Percentiles rank a stretch among this genome's conserved stretches.
These are phyloP conservation scores for Solanum peruvianum DNA, from an alignment of 257 asterid genomes.

Conservation along the genomic window DNA sequence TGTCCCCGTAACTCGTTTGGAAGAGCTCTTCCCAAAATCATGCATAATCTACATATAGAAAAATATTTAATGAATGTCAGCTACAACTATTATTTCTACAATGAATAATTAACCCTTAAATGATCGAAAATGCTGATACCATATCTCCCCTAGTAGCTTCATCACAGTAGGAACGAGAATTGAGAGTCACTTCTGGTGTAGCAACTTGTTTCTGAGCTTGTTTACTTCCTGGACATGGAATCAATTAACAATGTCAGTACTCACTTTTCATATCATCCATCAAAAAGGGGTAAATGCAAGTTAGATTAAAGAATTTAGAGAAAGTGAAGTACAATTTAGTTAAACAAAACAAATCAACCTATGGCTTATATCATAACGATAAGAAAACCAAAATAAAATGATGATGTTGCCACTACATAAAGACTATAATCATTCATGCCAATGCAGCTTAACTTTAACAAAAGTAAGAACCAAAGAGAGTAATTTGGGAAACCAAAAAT, in stretches of 20 bases:
- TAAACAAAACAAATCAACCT: not conserved
- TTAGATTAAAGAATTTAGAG: not conserved
- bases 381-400: conserved; percentile 31
- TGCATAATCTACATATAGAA: conserved; percentile 30
- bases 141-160: conserved; percentile 30
- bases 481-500: not conserved
- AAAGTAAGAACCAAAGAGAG: conserved; percentile 17
- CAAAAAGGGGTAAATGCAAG: not conserved
- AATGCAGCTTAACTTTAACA: conserved; percentile 23
- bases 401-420: conserved; percentile 28
- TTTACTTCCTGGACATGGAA: conserved; percentile 38
- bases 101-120: not conserved
- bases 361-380: conserved; percentile 16
- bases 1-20: conserved; percentile 28
- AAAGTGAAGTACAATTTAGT: not conserved
- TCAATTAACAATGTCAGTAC: conserved; percentile 5
- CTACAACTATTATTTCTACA: not conserved
- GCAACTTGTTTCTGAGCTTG: conserved; percentile 32
- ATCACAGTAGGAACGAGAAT: conserved; percentile 36
- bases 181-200: conserved; percentile 32
- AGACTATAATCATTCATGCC: conserved; percentile 16
- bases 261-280: not conserved
- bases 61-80: not conserved
- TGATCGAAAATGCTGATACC: conserved; percentile 15
- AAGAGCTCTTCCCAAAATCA: conserved; percentile 38